Base-by-base conservation (phyloP, 371 early-diverging fungal species). In the Gilbertella persicaria region DNA sequence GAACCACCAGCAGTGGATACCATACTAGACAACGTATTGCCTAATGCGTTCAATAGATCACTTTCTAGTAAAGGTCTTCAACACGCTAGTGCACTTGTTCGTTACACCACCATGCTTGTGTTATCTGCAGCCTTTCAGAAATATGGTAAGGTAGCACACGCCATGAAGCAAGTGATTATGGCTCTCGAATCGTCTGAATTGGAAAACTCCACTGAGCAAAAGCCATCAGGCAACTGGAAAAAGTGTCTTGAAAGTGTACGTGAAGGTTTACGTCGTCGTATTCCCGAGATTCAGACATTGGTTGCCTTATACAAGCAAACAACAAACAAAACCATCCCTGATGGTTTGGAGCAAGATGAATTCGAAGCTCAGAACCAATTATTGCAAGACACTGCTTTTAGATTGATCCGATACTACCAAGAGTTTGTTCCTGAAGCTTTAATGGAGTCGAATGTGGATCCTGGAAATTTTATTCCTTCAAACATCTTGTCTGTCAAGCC, bases 201-300 rank as follows among this genome's bases (percentile, higher is more conserved):
- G 20, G 35, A 35, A 5, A 4, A 29, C 13, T 17, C 33, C 13
- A 28, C 40, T 25, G 26, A 23, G 9, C n/a, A 33, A 41, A 49
- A 53, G n/a, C 55, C 56, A 19, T 60, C 60, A 17, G 51, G 50
- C 40, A 56, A 56, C 13, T 78, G 79, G 79, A 45, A 49, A 40
- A 59, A 57, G n/a, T 67, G 71, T 24, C 17, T 74, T 8, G 63
- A 60, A 2, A 53, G 42, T 19, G 51, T 75, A 9, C 59, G 67
- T 13, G 88, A 89, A 44, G 88, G 88, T 17, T 66, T 91, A 29
- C 73, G 87, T 43, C 73, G 85, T 23, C 76, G 88, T 13, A 58
- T 91, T 1, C 94, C 94, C 4, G 94, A 92, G 55, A 71, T 91
- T 17, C 86, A 87, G 38, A 79, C 81, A 5, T 56, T 90, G 17